A percentile compares a stretch with the other conserved stretches of the same genome.
Conservation (phyloP, 441 rosid genomes). For the Eruca vesicaria region DNA sequence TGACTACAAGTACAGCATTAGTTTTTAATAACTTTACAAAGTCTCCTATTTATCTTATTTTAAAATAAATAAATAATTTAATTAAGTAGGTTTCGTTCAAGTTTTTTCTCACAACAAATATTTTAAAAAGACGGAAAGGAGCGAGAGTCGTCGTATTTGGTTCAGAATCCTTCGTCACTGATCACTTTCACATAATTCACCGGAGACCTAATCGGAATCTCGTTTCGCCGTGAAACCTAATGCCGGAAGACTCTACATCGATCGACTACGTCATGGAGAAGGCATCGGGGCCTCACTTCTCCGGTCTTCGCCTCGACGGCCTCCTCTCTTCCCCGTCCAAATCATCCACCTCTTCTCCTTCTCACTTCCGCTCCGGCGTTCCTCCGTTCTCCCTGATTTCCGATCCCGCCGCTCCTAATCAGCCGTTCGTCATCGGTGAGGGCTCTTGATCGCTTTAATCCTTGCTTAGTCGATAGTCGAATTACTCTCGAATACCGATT, state of each 20-base stretch:
- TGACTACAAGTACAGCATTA: neutral
- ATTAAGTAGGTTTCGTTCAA: neutral
- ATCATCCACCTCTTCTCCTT: constrained; percentile 40
- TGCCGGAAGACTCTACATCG: constrained; percentile 59
- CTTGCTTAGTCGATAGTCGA: neutral
- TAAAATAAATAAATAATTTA: neutral
- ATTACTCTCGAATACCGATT: neutral
- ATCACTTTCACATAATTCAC: constrained; percentile 28
- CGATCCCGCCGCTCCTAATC: constrained; percentile 49
- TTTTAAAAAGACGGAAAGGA: constrained; percentile 26
- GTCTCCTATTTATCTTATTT: neutral
- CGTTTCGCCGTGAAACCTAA: constrained; percentile 1
- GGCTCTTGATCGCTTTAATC: neutral
- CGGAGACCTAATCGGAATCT: constrained; percentile 13
- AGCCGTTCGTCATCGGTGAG: constrained; percentile 90
- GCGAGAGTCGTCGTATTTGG: neutral
- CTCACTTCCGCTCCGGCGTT: constrained; percentile 28
- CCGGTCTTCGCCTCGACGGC: constrained; percentile 89
- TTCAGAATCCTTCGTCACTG: constrained; percentile 25
- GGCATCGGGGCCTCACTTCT: constrained; percentile 96
- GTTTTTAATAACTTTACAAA: neutral
- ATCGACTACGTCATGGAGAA: constrained; percentile 94
- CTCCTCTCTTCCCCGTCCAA: constrained; percentile 53
- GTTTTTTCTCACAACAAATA: neutral
- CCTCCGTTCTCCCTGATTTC: constrained; percentile 27